These are phyloP conservation scores for Lentinula edodes DNA, from an alignment of 768 basidiomycete species.

Conservation along the genomic window DNA sequence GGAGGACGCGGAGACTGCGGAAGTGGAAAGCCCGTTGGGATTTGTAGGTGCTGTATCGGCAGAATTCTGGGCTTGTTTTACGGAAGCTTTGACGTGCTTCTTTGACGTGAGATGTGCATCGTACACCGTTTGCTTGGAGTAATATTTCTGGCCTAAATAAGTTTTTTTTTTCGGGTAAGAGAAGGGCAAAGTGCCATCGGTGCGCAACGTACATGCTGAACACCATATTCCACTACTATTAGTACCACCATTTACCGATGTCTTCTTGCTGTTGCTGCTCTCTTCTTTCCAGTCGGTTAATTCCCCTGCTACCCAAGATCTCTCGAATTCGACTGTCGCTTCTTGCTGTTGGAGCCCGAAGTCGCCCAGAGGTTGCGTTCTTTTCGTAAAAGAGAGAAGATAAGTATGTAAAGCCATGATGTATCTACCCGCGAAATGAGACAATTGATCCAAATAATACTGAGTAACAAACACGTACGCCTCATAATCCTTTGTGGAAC, in stretches of 20 bases:
- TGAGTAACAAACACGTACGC: constrained; percentile 38
- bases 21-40: constrained; percentile 48
- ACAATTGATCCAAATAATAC: constrained; percentile 7
- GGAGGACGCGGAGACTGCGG: constrained; percentile 19
- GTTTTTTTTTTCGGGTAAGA: background rate
- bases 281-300: constrained; percentile 73
- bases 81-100: constrained; percentile 90
- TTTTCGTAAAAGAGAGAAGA: constrained; percentile 79
- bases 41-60: constrained; percentile 43
- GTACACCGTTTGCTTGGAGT: constrained; percentile 97
- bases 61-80: constrained; percentile 50
- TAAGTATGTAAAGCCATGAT: constrained; percentile 79
- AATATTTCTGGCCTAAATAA: constrained; percentile 79
- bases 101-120: constrained; percentile 94
- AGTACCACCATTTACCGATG: constrained; percentile 32
- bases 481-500: constrained; percentile 73
- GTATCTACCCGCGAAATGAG: constrained; percentile 47
- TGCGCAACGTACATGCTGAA: constrained; percentile 66
- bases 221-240: constrained; percentile 80
- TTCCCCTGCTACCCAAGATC: constrained; percentile 74
- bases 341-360: constrained; percentile 61
- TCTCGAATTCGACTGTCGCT: constrained; percentile 65
- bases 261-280: constrained; percentile 29
- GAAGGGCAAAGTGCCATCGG: constrained; percentile 6
- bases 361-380: constrained; percentile 80